phyloP scores from a whole-genome alignment of 2,329 filamentous ascomycete genomes.

The Botryotinia convoluta region DNA sequence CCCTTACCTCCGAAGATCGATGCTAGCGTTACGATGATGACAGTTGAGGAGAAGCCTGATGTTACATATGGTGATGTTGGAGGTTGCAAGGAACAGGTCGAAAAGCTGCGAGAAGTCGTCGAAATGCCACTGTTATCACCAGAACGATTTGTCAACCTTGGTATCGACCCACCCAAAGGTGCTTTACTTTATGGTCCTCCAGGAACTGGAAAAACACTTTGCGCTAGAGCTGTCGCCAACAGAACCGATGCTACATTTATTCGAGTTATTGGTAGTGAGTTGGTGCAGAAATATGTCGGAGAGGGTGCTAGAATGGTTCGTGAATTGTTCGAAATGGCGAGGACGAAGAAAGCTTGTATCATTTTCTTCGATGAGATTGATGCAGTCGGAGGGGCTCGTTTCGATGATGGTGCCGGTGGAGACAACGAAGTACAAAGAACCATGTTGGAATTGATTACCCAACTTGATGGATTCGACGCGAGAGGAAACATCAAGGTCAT shows the following conservation, averaged over 20 bases:
- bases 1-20: conserved; percentile 98
- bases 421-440: conserved; percentile 98
- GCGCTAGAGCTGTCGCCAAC: conserved; percentile 95
- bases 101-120: conserved; percentile 97
- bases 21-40: conserved; percentile 99
- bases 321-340: conserved; percentile 98
- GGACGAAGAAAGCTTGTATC: conserved; percentile 99
- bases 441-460: conserved; percentile 96
- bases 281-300: conserved; percentile 98
- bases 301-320: conserved; percentile 98
- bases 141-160: conserved; percentile 96
- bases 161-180: conserved; percentile 97
- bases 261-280: conserved; percentile 93
- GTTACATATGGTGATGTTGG: conserved; percentile 98
- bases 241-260: conserved; percentile 98
- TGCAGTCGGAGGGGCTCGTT: conserved; percentile 90
- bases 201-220: conserved; percentile 98
- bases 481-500: conserved; percentile 99
- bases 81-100: conserved; percentile 98
- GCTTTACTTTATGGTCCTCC: conserved; percentile 94
- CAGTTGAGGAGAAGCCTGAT: conserved; percentile 98
- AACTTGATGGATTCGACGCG: conserved; percentile 93
- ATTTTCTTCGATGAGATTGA: conserved; percentile 99
- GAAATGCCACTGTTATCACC: conserved; percentile 97
- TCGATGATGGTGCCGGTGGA: conserved; percentile 93